Base-by-base conservation (phyloP, 768 basidiomycete genomes). In the Mycena capillaripes region DNA sequence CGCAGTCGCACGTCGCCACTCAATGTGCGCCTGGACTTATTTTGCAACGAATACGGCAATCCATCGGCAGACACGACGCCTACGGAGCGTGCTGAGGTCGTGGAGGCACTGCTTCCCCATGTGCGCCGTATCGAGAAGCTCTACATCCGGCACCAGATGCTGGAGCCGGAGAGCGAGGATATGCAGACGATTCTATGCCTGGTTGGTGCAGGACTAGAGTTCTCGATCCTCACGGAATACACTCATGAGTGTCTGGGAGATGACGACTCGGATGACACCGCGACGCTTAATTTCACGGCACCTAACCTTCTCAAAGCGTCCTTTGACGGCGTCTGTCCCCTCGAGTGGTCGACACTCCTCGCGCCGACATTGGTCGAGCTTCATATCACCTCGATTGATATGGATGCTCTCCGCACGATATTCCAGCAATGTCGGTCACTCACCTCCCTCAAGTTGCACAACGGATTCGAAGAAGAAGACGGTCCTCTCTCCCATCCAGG, bases 41-140 rank as follows among this genome's bases (percentile, higher is more conserved):
- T 66, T 34, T 56, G 53, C 64, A 21, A 66, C 52, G 30, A 53
- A 23, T 66, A 66, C 55, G 64, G 64, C 40, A 57, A 56, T n/a
- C n/a, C 40, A 7, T 36, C 12, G 21, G 64, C 1, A 40, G 64
- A 57, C 40, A 44, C 64, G n/a, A 66, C 64, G 63, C 40, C 64
- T 23, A 19, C 16, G 14, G 14, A 66, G 64, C 64, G 64, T 32
- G 55, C 64, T 30, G 64, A 30, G 64, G 55, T 66, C 42, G 53
- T 66, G n/a, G 38, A 66, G 53, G 55, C 55, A 16, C n/a, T 66
- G 40, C 52, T 66, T 57, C 53, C 64, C 29, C 53, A 66, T 19
- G 55, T 56, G 7, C 40, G 29, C 53, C 64, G 64, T 40, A 66
- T 66, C 53, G 40, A 56, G 53, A 66, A 66, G 64, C 64, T 66